Percentiles rank a stretch among this genome's conserved stretches.
Conservation (phyloP, 805 yeast species). For the Myxozyma lipomycoides region DNA sequence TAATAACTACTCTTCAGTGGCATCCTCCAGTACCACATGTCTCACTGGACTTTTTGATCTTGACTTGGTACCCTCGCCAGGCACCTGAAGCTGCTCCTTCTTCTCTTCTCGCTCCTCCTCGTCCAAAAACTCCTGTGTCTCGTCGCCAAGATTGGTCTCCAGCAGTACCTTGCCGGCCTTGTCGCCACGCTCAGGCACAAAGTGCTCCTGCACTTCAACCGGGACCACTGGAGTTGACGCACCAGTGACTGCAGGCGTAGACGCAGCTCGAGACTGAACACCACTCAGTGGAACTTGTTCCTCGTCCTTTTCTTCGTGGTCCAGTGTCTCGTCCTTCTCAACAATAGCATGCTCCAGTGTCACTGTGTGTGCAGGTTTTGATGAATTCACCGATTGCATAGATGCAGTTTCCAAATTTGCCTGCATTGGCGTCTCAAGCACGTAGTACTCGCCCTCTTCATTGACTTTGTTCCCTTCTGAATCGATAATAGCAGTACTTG, state of each 20-base stretch:
- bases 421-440: slow-evolving; percentile 5
- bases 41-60: slow-evolving; percentile 20
- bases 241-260: slow-evolving; percentile 13
- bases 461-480: background rate
- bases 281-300: background rate
- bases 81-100: background rate
- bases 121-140: slow-evolving; percentile 23
- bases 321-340: slow-evolving; percentile 12
- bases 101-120: slow-evolving; percentile 16
- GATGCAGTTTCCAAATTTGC: background rate
- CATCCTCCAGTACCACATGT: slow-evolving; percentile 26
- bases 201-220: slow-evolving; percentile 7
- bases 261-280: slow-evolving; percentile 1
- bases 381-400: background rate
- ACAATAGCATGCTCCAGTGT: slow-evolving; percentile 7
- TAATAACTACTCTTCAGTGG: slow-evolving; percentile 9
- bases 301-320: slow-evolving; percentile 14
- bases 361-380: background rate
- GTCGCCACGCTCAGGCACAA: slow-evolving; percentile 21
- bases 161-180: slow-evolving; percentile 16
- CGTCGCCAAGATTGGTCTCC: slow-evolving; percentile 18
- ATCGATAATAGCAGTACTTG: background rate
- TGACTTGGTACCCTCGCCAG: background rate
- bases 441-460: slow-evolving; percentile 14
- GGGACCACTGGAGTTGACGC: slow-evolving; percentile 16